Evolutionary conservation across 2,329 filamentous ascomycete genomes (phyloP).

Genomic region (Colletotrichum noveboracense): DNA sequence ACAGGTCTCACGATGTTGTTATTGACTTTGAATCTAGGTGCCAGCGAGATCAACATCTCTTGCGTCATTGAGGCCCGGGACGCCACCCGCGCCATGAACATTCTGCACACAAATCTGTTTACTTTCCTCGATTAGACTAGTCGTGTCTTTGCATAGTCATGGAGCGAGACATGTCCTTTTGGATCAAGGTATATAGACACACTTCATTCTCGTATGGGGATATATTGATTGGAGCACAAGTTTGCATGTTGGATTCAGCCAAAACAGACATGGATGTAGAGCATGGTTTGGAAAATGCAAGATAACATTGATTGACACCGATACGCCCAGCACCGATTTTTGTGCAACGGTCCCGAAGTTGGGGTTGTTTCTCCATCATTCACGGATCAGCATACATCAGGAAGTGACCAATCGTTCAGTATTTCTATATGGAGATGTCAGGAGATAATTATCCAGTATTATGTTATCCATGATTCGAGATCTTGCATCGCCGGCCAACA

Average conservation of each 20-base stretch:
- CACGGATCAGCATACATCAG: background rate
- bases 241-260: background rate
- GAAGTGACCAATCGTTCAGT: background rate
- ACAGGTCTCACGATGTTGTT: slow-evolving; percentile 54
- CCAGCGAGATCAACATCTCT: slow-evolving; percentile 98
- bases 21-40: slow-evolving; percentile 62
- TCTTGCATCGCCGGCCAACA: background rate
- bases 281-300: background rate
- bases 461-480: background rate
- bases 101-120: slow-evolving; percentile 95
- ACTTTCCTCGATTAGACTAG: slow-evolving; percentile 79
- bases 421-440: background rate
- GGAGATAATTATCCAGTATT: background rate
- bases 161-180: background rate
- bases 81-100: slow-evolving; percentile 91
- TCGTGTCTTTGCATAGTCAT: background rate
- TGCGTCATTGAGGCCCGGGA: slow-evolving; percentile 94
- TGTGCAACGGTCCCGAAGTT: background rate
- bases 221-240: background rate
- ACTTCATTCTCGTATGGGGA: background rate
- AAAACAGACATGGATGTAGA: background rate
- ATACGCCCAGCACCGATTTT: background rate
- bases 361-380: background rate
- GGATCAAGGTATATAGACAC: background rate
- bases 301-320: background rate